Evolutionary conservation across 2,329 filamentous ascomycete genomes (phyloP), one percentile per base, ranked within the genome.

Genomic region (Botryotinia globosa): DNA sequence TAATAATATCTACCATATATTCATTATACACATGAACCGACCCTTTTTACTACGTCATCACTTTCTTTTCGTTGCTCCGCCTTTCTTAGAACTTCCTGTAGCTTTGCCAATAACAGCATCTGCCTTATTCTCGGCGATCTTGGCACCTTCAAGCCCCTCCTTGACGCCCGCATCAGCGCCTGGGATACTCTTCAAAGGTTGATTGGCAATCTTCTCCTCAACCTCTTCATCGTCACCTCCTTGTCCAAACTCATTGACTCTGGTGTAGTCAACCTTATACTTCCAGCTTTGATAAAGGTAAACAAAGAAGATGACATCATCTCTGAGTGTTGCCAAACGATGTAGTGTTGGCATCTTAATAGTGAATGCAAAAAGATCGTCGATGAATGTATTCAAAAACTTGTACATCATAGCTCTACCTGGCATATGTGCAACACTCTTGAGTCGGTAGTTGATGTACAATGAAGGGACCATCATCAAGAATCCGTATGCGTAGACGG

Each of bases 311-410:
- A 99, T 98, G 76, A 99, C 87, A 80, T 99, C 96, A 81, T 99
- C 96, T 74, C 96, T 88, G 75, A 99, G 87, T 0, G 96, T 98
- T 0, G 96, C 94, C 68, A 99, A 86, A 25, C 96, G 90, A 83
- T 99, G 96, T 69, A 99, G 86, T 75, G 94, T 89, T 0, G 96
- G 96, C 96, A 99, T 99, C 85, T 98, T 98, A 85, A 99, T 98
- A 56, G 96, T 99, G 80, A 98, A 99, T 3, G 96, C 96, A 80
- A 99, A 99, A 45, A 99, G 86, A 81, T 99, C 96, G 83, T 99
- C 96, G 81, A 99, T 98, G 82, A 99, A 99, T 8, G 96, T 98
- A 85, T 98, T 98, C 76, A 98, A 85, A 84, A 97, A 97, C 85
- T 98, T 98, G 88, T 98, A 98, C 82, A 91, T 95, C 94, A 99